Percentiles rank a stretch among this genome's conserved stretches.
These are phyloP conservation scores for Colletotrichum limetticola DNA, from an alignment of 2,329 filamentous ascomycete genomes.

Conservation along the genomic window DNA sequence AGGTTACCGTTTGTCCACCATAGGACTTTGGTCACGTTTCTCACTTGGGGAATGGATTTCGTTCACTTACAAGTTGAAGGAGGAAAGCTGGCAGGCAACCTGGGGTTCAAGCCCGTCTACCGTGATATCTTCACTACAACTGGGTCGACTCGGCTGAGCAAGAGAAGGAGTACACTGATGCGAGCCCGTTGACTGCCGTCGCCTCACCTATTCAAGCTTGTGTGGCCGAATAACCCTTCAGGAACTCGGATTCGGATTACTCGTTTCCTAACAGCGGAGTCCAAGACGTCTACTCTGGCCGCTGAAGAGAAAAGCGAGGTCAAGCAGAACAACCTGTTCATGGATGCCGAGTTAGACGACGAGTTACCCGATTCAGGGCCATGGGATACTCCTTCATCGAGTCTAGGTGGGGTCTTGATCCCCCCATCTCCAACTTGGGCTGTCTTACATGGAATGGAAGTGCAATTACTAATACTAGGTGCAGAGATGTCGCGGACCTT, in stretches of 20 bases:
- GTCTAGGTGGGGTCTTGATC: constrained; percentile 48
- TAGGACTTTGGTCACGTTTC: too few relatives aligned
- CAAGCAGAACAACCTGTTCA: constrained; percentile 69
- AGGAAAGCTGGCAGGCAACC: constrained; percentile 8
- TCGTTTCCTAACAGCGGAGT: constrained; percentile 35
- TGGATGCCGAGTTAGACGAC: constrained; percentile 68
- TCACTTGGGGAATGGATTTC: too few relatives aligned
- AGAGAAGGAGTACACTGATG: background rate
- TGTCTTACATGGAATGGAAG: too few relatives aligned
- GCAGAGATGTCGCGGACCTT: constrained; percentile 48
- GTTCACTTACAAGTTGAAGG: background rate
- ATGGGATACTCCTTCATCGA: constrained; percentile 51
- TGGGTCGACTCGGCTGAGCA: constrained; percentile 25
- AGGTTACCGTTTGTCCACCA: too few relatives aligned
- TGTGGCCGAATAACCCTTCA: too few relatives aligned
- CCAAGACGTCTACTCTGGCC: constrained; percentile 39
- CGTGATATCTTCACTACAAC: constrained; percentile 26
- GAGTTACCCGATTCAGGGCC: constrained; percentile 66
- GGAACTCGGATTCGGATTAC: too few relatives aligned
- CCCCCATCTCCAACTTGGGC: constrained; percentile 58
- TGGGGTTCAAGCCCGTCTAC: constrained; percentile 28
- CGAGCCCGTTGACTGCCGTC: background rate
- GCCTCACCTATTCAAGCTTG: too few relatives aligned
- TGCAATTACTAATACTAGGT: background rate
- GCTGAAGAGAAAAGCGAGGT: constrained; percentile 53